Conservation (phyloP, 202 grass and related monocot species). For the Zizania palustris region DNA sequence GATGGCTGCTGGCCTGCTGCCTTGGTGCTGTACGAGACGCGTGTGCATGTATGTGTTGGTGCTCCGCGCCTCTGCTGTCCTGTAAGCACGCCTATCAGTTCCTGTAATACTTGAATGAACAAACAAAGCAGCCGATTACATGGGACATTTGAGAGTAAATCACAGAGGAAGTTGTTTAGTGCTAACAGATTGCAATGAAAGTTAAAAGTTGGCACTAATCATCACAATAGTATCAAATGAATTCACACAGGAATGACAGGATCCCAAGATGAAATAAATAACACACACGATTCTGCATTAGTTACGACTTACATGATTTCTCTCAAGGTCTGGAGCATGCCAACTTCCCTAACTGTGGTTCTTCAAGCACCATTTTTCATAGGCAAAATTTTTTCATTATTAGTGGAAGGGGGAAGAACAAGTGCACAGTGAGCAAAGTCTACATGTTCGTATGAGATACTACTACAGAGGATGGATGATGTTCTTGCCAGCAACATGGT, state of each 20-base stretch:
- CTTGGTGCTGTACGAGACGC: too few species aligned
- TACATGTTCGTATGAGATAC: neutral
- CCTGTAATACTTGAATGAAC: too few species aligned
- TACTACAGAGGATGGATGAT: conserved; percentile 57
- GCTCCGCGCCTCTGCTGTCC: too few species aligned
- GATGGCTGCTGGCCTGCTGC: too few species aligned
- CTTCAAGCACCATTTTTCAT: conserved; percentile 11
- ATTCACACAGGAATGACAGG: too few species aligned
- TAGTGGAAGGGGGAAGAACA: neutral
- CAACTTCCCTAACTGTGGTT: neutral
- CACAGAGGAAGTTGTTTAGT: neutral
- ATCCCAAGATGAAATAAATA: neutral
- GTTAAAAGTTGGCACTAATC: neutral
- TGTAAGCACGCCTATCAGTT: too few species aligned
- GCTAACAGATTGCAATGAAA: neutral
- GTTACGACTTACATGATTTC: neutral
- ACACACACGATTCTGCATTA: neutral
- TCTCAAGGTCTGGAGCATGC: neutral
- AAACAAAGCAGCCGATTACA: neutral
- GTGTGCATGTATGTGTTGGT: too few species aligned
- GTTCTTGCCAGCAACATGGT: conserved; percentile 54
- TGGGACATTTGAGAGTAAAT: neutral
- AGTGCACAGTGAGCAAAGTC: neutral
- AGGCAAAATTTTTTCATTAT: conserved; percentile 39
- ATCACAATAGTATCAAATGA: neutral